A percentile compares a stretch with the other conserved stretches of the same genome.
Conservation (phyloP, 495 filamentous ascomycete species). For the Astrothelium macrocarpum region DNA sequence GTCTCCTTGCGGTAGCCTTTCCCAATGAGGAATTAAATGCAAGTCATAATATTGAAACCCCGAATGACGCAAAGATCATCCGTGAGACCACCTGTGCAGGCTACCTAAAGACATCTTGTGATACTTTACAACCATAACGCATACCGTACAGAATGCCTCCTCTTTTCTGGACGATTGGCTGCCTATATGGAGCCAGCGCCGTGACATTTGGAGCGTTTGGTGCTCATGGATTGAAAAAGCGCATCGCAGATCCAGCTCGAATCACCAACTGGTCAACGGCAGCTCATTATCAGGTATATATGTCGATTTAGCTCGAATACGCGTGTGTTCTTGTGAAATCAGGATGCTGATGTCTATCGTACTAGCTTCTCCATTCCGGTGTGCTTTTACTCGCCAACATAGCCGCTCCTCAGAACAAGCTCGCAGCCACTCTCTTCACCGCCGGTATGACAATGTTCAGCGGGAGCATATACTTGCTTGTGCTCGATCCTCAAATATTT, state of each 20-base stretch:
- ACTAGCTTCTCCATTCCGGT: constrained; percentile 48
- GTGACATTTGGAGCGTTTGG: constrained; percentile 55
- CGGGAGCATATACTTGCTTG: constrained; percentile 50
- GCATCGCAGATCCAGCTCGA: constrained; percentile 43
- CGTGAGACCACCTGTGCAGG: neutral
- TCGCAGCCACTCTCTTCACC: constrained; percentile 31
- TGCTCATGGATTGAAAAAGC: constrained; percentile 51
- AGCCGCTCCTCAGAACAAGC: constrained; percentile 39
- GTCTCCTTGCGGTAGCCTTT: neutral
- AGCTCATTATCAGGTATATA: constrained; percentile 50
- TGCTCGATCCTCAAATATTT: constrained; percentile 46
- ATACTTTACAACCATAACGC: neutral
- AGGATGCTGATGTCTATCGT: neutral
- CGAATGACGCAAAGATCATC: neutral
- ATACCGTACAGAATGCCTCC: constrained; percentile 12
- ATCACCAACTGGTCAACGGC: constrained; percentile 48
- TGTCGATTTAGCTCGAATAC: too few species aligned
- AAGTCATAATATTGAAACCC: neutral
- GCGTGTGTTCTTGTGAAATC: too few species aligned
- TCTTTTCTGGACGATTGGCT: constrained; percentile 48
- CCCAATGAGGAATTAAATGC: neutral
- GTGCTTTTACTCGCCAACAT: constrained; percentile 44
- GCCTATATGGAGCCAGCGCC: constrained; percentile 48
- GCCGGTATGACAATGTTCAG: constrained; percentile 46
- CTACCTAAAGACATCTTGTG: too few species aligned